Percentiles rank a stretch among this genome's conserved stretches.
These are phyloP conservation scores for Gliomastix tumulicola DNA, from an alignment of 2,329 filamentous ascomycete genomes.

Conservation along the genomic window DNA sequence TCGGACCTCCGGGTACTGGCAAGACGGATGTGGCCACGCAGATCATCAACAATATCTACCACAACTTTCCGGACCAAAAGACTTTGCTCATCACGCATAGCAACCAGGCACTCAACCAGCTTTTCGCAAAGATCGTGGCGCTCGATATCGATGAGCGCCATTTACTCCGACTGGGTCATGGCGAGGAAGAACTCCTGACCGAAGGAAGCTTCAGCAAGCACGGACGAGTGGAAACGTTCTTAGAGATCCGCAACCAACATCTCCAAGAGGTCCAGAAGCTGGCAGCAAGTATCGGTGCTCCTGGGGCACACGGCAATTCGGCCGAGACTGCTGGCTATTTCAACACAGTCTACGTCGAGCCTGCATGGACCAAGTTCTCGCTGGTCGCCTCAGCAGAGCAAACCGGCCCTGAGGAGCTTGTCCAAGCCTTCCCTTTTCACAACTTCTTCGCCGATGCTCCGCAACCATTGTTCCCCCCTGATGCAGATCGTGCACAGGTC, in stretches of 20 bases:
- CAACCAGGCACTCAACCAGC: slow-evolving; percentile 94
- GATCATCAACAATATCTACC: slow-evolving; percentile 98
- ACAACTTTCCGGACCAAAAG: slow-evolving; percentile 90
- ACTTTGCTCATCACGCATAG: slow-evolving; percentile 93
- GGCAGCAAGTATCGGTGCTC: slow-evolving; percentile 75
- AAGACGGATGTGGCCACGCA: slow-evolving; percentile 99
- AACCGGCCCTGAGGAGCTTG: slow-evolving; percentile 52
- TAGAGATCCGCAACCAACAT: slow-evolving; percentile 76
- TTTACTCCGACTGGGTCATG: slow-evolving; percentile 84
- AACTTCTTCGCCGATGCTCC: slow-evolving; percentile 81
- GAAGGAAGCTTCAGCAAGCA: slow-evolving; percentile 88
- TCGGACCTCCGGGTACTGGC: slow-evolving; percentile 91
- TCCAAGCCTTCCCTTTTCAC: slow-evolving; percentile 79
- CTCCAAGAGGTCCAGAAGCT: slow-evolving; percentile 80
- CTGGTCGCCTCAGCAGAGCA: slow-evolving; percentile 45
- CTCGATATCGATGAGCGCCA: slow-evolving; percentile 95
- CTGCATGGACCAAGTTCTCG: slow-evolving; percentile 82
- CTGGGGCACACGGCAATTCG: slow-evolving; percentile 91
- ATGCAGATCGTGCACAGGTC: slow-evolving; percentile 56
- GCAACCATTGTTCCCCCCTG: slow-evolving; percentile 71
- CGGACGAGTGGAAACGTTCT: slow-evolving; percentile 89
- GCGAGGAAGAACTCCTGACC: slow-evolving; percentile 87
- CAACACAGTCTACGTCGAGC: slow-evolving; percentile 83
- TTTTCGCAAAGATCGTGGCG: slow-evolving; percentile 96
- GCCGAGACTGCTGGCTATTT: slow-evolving; percentile 98